A percentile compares a stretch with the other conserved stretches of the same genome.
Evolutionary conservation across 192 early-diverging fungal genomes (phyloP).

Genomic region (Linnemannia exigua): DNA sequence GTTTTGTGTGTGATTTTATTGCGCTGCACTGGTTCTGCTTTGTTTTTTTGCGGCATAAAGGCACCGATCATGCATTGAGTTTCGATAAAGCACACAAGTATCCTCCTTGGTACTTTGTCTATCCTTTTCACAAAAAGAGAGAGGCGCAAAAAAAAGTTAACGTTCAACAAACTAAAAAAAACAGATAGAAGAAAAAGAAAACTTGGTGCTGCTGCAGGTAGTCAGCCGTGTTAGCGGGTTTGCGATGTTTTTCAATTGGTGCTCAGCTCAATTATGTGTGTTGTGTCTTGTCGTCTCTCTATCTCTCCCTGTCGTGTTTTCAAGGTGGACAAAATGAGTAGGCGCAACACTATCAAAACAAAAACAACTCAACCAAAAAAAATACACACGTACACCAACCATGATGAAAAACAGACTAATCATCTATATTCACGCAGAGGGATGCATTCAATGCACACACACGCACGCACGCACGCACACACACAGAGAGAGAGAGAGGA

Average conservation of each 20-base stretch:
- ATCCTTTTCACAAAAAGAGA: neutral
- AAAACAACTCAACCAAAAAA: neutral
- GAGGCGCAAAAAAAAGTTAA: neutral
- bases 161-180: neutral
- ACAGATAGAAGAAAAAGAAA: neutral
- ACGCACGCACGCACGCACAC: neutral
- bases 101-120: neutral
- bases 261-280: neutral
- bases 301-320: neutral
- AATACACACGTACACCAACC: neutral
- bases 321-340: neutral
- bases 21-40: too few species aligned
- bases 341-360: neutral
- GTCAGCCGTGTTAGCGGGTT: neutral
- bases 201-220: neutral
- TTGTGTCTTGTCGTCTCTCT: neutral
- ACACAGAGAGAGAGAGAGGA: neutral
- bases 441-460: too few species aligned
- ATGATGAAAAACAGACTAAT: too few species aligned
- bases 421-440: too few species aligned
- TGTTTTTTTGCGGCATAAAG: neutral
- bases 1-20: neutral
- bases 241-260: neutral
- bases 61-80: neutral
- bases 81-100: neutral